Base-by-base conservation (phyloP, 257 asterid genomes). In the Paulownia fortunei region DNA sequence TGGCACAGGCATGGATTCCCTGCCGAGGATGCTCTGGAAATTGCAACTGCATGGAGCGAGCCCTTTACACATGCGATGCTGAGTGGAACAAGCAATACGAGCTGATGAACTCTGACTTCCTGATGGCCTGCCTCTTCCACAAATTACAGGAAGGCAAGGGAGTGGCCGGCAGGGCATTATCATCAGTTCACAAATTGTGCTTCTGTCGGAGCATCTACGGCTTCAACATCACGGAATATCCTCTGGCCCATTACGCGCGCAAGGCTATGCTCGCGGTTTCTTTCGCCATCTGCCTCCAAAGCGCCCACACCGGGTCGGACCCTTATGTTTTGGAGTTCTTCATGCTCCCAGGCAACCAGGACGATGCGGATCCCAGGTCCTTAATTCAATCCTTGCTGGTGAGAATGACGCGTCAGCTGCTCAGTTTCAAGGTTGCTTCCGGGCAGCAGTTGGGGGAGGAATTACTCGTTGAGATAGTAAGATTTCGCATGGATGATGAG, bases 271-370 rank as follows among this genome's bases (percentile, higher is more conserved):
- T 54, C 30, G n/a, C 61, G 4, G 61, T 54, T 54, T 54, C 61
- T 19, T 54, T 54, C 4, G 61, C 61, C 61, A 54, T 54, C 61
- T 54, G 61, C 27, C 61, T 54, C 61, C 61, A 13, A 1, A 54
- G 61, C 61, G 30, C 12, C 61, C 61, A 54, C 61, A 54, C 61
- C 4, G 61, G 61, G 27, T 19, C 61, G 61, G 61, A 54, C 61
- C 61, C 30, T 18, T 54, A 54, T 54, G 61, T 54, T 19, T 7
- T 54, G 27, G 61, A 54, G 61, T 54, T 54, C 61, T 54, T 54
- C 61, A 54, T 54, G 27, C 12, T 11, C 12, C 61, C 30, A 4
- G 61, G 61, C 13, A 54, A 9, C 30, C 61, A 8, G 61, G 61
- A 21, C 4, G 61, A 54, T 3, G 3, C 13, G 61, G 30, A 18